Evolutionary conservation across 495 filamentous ascomycete species (phyloP).

Genomic region (Hypoxylon intermedium): DNA sequence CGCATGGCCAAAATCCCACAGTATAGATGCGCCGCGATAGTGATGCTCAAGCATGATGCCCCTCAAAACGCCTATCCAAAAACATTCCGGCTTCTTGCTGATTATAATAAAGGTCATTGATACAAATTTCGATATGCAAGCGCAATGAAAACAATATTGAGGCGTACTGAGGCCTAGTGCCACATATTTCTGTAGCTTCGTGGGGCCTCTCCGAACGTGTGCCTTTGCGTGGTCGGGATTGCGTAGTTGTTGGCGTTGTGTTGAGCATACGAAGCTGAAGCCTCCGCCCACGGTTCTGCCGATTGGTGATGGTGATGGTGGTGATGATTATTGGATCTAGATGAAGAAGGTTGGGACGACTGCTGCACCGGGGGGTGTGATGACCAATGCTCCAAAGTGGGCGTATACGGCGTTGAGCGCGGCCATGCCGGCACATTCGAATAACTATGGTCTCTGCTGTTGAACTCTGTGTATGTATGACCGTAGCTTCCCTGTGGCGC

Average conservation of each 20-base stretch:
- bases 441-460: constrained; percentile 13
- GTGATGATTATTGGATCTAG: constrained; percentile 7
- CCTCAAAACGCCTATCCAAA: constrained; percentile 24
- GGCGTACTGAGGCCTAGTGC: constrained; percentile 21
- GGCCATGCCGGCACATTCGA: constrained; percentile 21
- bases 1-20: constrained; percentile 12
- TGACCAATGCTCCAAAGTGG: constrained; percentile 13
- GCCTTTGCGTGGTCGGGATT: constrained; percentile 31
- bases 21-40: constrained; percentile 17
- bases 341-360: constrained; percentile 6
- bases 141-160: not conserved
- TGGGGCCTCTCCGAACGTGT: constrained; percentile 13
- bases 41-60: constrained; percentile 25
- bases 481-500: constrained; percentile 21
- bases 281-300: constrained; percentile 28
- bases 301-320: not conserved
- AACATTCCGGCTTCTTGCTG: constrained; percentile 4
- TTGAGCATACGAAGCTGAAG: constrained; percentile 16
- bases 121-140: constrained; percentile 8
- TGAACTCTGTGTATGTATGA: constrained; percentile 9
- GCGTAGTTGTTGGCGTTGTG: constrained; percentile 19
- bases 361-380: constrained; percentile 18
- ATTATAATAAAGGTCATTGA: constrained; percentile 20
- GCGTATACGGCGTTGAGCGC: constrained; percentile 10
- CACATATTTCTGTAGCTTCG: constrained; percentile 31